Evolutionary conservation across 306 rosid genomes (phyloP).

Genomic region (Vigna angularis): DNA sequence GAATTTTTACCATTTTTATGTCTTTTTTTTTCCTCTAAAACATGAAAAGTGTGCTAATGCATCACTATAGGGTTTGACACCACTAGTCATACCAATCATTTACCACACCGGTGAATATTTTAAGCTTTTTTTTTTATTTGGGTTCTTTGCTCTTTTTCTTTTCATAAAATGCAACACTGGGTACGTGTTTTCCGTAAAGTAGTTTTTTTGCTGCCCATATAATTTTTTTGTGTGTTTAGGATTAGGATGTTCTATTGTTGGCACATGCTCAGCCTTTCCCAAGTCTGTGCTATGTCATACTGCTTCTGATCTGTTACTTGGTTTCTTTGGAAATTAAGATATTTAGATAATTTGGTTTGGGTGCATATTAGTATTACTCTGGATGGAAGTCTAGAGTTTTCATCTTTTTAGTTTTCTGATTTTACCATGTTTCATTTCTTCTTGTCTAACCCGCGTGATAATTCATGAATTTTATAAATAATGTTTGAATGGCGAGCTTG

Average conservation of each 20-base stretch:
- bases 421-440: background rate
- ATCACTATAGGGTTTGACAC: no score
- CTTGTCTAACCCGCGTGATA: no score
- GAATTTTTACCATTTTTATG: background rate
- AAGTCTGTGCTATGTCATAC: background rate
- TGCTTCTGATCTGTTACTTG: background rate
- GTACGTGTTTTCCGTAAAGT: background rate
- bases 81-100: no score
- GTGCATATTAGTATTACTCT: background rate
- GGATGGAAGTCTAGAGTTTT: background rate
- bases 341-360: background rate
- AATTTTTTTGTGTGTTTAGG: background rate
- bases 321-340: background rate
- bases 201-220: background rate
- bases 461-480: no score
- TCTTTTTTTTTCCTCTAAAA: no score
- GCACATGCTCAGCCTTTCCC: background rate
- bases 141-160: no score
- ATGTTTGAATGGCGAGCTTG: no score
- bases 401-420: background rate
- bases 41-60: no score
- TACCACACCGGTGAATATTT: no score
- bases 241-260: background rate
- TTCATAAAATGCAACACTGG: background rate
- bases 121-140: no score